Conservation (phyloP, 1,284 basidiomycete species). For the Porogramme epimiltina region DNA sequence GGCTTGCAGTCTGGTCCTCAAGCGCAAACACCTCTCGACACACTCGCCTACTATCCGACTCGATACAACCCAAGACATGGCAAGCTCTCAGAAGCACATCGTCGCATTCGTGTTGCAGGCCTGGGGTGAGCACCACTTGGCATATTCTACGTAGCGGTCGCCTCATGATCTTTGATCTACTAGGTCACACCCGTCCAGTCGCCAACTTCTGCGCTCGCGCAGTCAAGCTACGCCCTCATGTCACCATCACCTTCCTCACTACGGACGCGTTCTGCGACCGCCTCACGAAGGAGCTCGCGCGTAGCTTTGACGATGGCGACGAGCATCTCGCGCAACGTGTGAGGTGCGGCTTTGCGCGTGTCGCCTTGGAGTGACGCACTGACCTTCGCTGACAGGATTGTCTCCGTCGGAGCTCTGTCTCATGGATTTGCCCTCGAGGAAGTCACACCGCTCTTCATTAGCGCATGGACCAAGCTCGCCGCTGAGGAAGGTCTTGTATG, state of each 20-base stretch:
- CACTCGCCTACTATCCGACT: no score
- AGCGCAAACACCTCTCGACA: no score
- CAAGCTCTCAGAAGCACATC: no score
- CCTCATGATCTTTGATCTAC: neutral
- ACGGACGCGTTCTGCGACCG: conserved; percentile 5
- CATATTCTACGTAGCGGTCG: no score
- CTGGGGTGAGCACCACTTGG: no score
- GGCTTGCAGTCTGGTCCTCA: no score
- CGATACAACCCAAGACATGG: no score
- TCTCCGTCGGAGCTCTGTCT: neutral
- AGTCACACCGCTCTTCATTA: neutral
- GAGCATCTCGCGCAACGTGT: neutral
- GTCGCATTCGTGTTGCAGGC: no score
- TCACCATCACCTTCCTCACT: conserved; percentile 8
- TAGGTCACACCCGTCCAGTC: neutral
- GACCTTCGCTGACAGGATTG: neutral
- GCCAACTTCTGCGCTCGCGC: neutral
- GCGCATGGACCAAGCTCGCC: conserved; percentile 1
- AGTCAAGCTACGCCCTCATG: neutral
- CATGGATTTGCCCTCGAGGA: neutral
- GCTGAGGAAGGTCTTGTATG: conserved; percentile 4
- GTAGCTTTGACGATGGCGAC: conserved; percentile 8
- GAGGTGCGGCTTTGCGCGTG: no score
- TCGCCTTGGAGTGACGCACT: no score
- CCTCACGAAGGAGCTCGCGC: conserved; percentile 6